Evolutionary conservation across 176 grass and related monocot species (phyloP), one percentile per base, ranked within the genome.

Genomic region (Panicum miliaceum): DNA sequence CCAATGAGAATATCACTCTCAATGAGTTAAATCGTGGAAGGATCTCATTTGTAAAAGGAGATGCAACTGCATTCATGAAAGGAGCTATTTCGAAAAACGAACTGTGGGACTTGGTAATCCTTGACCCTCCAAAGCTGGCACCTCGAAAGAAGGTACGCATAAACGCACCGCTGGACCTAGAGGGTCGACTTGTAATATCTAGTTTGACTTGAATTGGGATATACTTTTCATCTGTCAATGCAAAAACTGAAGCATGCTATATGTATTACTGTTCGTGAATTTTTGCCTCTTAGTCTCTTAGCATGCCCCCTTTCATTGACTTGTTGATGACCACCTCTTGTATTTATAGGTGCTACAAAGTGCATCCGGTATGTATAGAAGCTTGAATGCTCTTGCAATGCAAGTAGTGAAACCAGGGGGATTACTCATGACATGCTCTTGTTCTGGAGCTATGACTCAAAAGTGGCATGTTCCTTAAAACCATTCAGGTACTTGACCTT

Each of bases 401-500:
- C 87, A 92, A 90, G 91, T 93, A 13, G 92, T 92, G 41, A 93
- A 84, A 85, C 86, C 15, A 78, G 93, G 93, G 71, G 96, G 96
- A 0, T 82, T 98, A 38, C 93, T 98, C 19, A 98, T 98, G 96
- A 98, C 91, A 41, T 95, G 93, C 67, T 98, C 96, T 45, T 98
- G 92, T 83, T 98, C 96, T 78, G 93, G 96, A 83, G 96, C 96
- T 83, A 95, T 98, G 96, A 93, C 96, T 68, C 96, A 95, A 85
- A 85, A 98, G 93, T 77, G 86, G 93, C 52, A 88, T 90, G 37
- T 98, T 98, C 67, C 66, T 98, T 42, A 89, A 70, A 79, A 90
- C 86, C 12, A 87, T 98, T 85, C 93, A 94, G 93, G 96, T 89
- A 90, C 41, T 69, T 86, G 25, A 34, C 41, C 36, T 41, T 60